Evolutionary conservation across 108 stramenopile genomes (phyloP).

Genomic region (Ochromonas danica): DNA sequence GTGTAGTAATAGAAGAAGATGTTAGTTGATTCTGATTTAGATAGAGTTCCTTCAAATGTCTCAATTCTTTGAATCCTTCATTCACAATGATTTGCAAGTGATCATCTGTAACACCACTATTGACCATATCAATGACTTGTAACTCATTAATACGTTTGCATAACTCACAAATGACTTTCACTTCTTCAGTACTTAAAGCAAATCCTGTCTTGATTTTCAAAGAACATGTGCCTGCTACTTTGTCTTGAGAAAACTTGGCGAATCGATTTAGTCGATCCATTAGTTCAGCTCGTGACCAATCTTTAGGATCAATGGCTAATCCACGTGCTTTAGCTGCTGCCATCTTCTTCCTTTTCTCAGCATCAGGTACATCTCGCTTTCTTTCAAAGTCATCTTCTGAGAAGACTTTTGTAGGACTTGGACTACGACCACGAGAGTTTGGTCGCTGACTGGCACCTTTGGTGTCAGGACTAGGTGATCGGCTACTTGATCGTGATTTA

Average conservation of each 20-base stretch:
- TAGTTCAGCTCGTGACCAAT: not conserved
- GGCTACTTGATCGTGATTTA: too few species aligned
- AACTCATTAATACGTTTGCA: not conserved
- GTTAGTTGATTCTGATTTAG: not conserved
- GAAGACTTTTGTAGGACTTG: not conserved
- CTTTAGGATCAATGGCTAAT: not conserved
- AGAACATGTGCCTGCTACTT: not conserved
- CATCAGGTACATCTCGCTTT: not conserved
- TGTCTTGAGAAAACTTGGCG: not conserved
- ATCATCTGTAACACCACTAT: not conserved
- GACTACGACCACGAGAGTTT: too few species aligned
- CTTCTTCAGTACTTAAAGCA: not conserved
- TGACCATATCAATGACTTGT: not conserved
- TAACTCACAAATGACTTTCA: not conserved
- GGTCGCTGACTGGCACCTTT: too few species aligned
- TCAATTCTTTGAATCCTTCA: not conserved
- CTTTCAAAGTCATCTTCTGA: not conserved
- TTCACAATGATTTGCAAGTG: not conserved
- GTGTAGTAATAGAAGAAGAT: not conserved
- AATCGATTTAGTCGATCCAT: not conserved
- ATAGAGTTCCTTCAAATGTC: slow-evolving; percentile 20
- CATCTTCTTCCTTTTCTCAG: not conserved
- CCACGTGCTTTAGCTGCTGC: not conserved
- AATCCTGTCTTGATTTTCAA: not conserved
- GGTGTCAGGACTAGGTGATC: too few species aligned